Conservation (phyloP, 306 rosid species). For the Inga laurina region DNA sequence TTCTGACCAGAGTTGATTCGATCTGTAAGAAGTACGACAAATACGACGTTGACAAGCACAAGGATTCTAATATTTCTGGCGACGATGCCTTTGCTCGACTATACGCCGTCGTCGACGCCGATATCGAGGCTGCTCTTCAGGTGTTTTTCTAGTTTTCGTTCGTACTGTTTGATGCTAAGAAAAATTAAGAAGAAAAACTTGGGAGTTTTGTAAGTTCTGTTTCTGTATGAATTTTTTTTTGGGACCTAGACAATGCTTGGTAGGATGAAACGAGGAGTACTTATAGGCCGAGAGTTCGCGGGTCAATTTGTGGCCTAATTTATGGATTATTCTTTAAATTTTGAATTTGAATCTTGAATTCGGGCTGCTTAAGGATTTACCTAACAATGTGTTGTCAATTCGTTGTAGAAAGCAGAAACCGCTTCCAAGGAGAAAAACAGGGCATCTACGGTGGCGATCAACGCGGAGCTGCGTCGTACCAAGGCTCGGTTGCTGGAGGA, state of each 20-base stretch:
- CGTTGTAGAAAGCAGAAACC: slow-evolving; percentile 84
- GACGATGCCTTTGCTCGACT: slow-evolving; percentile 95
- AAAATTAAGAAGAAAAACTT: not conserved
- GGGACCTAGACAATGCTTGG: not conserved
- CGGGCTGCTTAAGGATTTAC: not conserved
- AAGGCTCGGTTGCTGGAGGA: slow-evolving; percentile 91
- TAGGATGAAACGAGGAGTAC: not conserved
- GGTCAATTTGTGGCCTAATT: slow-evolving; percentile 13
- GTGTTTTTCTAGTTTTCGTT: slow-evolving; percentile 34
- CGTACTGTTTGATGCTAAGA: not conserved
- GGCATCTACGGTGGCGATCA: slow-evolving; percentile 91
- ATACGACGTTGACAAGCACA: slow-evolving; percentile 83
- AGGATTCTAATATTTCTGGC: slow-evolving; percentile 79
- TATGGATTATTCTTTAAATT: not conserved
- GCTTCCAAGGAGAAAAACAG: slow-evolving; percentile 84
- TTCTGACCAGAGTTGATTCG: slow-evolving; percentile 91
- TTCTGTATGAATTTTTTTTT: not conserved
- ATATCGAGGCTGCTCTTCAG: slow-evolving; percentile 76
- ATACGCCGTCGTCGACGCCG: slow-evolving; percentile 70
- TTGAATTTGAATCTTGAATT: not conserved
- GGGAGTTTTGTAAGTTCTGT: not conserved
- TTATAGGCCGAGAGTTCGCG: not conserved
- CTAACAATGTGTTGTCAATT: slow-evolving; percentile 5
- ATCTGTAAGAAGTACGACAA: slow-evolving; percentile 93
- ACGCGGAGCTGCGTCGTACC: slow-evolving; percentile 98